These are phyloP conservation scores for Delitschia confertaspora DNA, from an alignment of 495 filamentous ascomycete species.

Conservation along the genomic window DNA sequence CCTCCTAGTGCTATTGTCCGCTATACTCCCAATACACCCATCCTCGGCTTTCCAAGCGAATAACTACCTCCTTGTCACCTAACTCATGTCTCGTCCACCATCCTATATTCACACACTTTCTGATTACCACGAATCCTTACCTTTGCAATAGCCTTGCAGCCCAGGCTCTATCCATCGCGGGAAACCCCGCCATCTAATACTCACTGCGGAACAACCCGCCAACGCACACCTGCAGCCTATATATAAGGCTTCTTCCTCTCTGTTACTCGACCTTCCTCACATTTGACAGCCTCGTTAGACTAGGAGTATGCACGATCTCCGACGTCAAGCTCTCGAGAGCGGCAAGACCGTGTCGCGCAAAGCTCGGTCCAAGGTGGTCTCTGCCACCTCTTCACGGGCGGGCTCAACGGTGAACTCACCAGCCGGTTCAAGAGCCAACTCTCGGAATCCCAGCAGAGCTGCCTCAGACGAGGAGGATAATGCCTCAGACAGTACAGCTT, in stretches of 20 bases:
- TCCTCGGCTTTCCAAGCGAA: too few relatives aligned
- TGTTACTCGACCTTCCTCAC: too few relatives aligned
- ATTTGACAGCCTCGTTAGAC: background rate
- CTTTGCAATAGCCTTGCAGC: constrained; percentile 16
- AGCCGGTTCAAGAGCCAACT: constrained; percentile 46
- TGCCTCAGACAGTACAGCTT: constrained; percentile 60
- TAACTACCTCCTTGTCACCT: too few relatives aligned
- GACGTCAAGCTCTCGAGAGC: constrained; percentile 75
- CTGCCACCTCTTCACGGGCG: constrained; percentile 53
- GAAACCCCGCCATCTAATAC: constrained; percentile 4
- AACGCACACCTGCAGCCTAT: constrained; percentile 21
- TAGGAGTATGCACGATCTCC: constrained; percentile 61
- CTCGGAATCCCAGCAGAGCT: constrained; percentile 41
- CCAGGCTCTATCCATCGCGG: background rate
- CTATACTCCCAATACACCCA: too few relatives aligned
- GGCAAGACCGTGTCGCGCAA: constrained; percentile 90
- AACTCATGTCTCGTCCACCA: constrained; percentile 23
- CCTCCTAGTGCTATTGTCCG: too few relatives aligned
- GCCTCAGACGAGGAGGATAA: constrained; percentile 73
- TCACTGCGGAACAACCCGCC: constrained; percentile 20
- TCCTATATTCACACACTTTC: constrained; percentile 8
- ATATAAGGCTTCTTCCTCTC: background rate
- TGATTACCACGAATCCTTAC: constrained; percentile 21
- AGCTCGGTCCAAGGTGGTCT: constrained; percentile 63
- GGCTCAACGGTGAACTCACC: constrained; percentile 56